These are phyloP conservation scores for Phaffia tasmanica DNA, from an alignment of 768 basidiomycete genomes.

Conservation along the genomic window DNA sequence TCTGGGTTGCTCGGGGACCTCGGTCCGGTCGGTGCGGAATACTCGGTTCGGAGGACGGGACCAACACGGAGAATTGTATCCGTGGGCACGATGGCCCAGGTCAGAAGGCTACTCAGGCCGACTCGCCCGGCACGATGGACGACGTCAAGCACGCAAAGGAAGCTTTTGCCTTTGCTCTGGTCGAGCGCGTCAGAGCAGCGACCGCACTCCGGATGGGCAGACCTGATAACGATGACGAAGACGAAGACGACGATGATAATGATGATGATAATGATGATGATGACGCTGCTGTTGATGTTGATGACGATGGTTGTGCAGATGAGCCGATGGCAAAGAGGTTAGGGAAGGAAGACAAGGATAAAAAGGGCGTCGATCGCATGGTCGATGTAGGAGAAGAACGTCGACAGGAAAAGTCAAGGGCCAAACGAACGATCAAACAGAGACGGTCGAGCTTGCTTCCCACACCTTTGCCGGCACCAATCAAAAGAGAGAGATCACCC, in stretches of 20 bases:
- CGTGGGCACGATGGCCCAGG: conserved; percentile 1
- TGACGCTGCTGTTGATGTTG: not conserved
- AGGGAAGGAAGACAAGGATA: too few relatives aligned
- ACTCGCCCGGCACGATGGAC: not conserved
- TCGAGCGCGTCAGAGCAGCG: conserved; percentile 21
- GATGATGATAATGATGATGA: not conserved
- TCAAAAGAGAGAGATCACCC: not conserved
- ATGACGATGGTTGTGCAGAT: not conserved
- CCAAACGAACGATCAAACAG: not conserved
- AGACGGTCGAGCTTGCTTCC: conserved; percentile 14
- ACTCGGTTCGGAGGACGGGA: not conserved
- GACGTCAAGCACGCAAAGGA: conserved; percentile 18
- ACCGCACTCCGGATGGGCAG: conserved; percentile 7
- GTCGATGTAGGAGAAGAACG: not conserved
- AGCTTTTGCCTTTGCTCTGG: conserved; percentile 19
- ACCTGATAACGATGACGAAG: conserved; percentile 2
- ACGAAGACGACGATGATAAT: not conserved
- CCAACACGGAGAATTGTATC: not conserved
- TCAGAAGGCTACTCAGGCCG: not conserved
- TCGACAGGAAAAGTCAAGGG: not conserved
- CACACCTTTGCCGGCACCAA: conserved; percentile 21
- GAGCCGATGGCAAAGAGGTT: not conserved
- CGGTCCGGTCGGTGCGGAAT: not conserved
- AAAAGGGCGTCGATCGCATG: not conserved
- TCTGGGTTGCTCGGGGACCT: conserved; percentile 8